A percentile compares a stretch with the other conserved stretches of the same genome.
Conservation (phyloP, 495 filamentous ascomycete species). For the Penicillium parvum region DNA sequence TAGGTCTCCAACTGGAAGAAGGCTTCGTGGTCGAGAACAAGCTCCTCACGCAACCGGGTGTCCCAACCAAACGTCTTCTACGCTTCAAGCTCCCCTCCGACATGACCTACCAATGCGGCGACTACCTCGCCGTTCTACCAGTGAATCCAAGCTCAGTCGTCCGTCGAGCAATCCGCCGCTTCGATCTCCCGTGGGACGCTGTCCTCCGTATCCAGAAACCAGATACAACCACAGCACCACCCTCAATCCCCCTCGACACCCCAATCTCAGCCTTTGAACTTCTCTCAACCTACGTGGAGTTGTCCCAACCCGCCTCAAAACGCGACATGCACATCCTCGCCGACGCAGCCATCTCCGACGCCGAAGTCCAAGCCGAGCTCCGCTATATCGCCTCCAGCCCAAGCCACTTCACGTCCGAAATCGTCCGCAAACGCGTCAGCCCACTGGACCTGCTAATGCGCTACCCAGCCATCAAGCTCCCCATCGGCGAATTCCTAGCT, state of each 20-base stretch:
- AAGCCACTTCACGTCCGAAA: constrained; percentile 45
- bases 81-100: constrained; percentile 61
- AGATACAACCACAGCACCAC: constrained; percentile 33
- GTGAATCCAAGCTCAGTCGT: constrained; percentile 60
- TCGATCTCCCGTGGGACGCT: constrained; percentile 59
- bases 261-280: constrained; percentile 59
- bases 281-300: constrained; percentile 66
- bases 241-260: constrained; percentile 53
- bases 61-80: constrained; percentile 59
- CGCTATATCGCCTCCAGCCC: constrained; percentile 30
- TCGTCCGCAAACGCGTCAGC: constrained; percentile 55
- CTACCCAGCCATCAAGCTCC: constrained; percentile 50
- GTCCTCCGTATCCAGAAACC: constrained; percentile 41
- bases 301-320: constrained; percentile 62
- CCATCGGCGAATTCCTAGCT: constrained; percentile 59
- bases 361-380: constrained; percentile 27
- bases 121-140: constrained; percentile 72
- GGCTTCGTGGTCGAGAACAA: constrained; percentile 53
- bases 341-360: constrained; percentile 28
- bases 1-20: constrained; percentile 63
- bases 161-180: constrained; percentile 48
- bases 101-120: constrained; percentile 64
- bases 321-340: constrained; percentile 47
- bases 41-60: constrained; percentile 50
- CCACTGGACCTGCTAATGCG: constrained; percentile 61